Base-by-base conservation (phyloP, 140 eudicot species). In the Senecio squalidus region DNA sequence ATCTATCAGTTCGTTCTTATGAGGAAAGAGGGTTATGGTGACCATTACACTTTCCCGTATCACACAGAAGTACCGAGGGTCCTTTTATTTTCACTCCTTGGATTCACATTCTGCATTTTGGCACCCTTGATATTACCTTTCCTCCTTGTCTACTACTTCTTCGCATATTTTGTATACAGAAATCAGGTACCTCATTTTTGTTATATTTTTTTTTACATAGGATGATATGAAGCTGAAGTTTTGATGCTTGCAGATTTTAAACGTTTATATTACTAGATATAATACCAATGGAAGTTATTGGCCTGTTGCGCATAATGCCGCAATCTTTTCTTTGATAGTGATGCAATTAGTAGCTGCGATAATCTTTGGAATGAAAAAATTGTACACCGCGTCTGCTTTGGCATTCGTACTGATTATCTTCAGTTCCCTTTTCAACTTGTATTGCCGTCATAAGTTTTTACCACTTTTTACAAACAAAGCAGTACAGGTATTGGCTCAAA, bases 31-130 rank as follows among this genome's bases (percentile, higher is more conserved):
- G 86, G 71, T 6, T 60, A 64, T 49, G 82, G 73, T 49, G 93
- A 74, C 41, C 70, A 71, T 13, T 76, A 58, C 74, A 79, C 99
- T 57, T 93, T 93, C 44, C 96, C 99, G 0, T 93, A 82, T 70
- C 99, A 93, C 74, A 88, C 84, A 20, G 99, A 93, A 76, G 71
- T 88, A 74, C 96, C 99, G 38, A 77, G 99, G 55, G 73, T 75
- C 21, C 95, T 88, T 51, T 64, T 93, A 13, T 82, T 93, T 75
- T 83, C 80, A 16, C 82, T 93, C 57, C 84, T 93, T 36, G 99
- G 99, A 31, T 82, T 93, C 77, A 74, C 83, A 4, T 80, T 79
- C 58, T 72, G 83, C 47, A 66, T 75, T 17, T 61, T 89, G 76
- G 93, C 99, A 4, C 99, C 99, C 55, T 70, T 93, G 58, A 82